Base-by-base conservation (phyloP, 2,329 filamentous ascomycete genomes). In the Talaromyces sp. region DNA sequence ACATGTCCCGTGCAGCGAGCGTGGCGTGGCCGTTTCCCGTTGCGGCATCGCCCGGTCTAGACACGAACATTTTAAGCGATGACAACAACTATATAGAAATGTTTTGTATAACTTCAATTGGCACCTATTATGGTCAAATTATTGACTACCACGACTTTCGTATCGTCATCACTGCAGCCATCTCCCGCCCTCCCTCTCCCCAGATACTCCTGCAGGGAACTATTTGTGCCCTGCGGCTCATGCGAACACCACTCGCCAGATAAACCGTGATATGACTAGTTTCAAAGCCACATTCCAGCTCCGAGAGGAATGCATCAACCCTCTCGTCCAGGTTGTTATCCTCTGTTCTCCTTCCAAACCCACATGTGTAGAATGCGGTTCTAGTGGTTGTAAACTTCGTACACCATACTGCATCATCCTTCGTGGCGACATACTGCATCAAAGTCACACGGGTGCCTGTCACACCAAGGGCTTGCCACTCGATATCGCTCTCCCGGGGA, bases 381-480 rank as follows among this genome's bases (percentile, higher is more conserved):
- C 67, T 63, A 27, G 63, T 57, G 3, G 64, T 65, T 43, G 70
- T 65, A 5, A 68, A 65, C 27, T 63, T 68, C 24, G 66, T 68
- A 38, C 59, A 63, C 59, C 65, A 64, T 17, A 63, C 64, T 46
- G 63, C 65, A 57, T 19, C 21, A 61, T 64, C 60, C 64, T 59
- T 24, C 54, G 57, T 26, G 65, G 57, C 31, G 21, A 41, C 21
- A 14, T 50, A 31, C n/a, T 64, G 57, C 5, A 56, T 55, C 19
- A 74, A 48, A 11, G 61, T 65, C 56, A 74, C 54, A 21, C 67
- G 64, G 17, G 74, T 61, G 29, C 74, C 73, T 12, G 75, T 73
- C 7, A 89, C 73, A 0, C 90, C 89, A 3, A 85, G 70, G 60
- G 88, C 87, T 66, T 90, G 88, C 92, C 93, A 99, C 77, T 99